Percentiles rank a stretch among this genome's conserved stretches.
These are phyloP conservation scores for Nepenthes alata DNA, from an alignment of 179 eudicot species.

Conservation along the genomic window DNA sequence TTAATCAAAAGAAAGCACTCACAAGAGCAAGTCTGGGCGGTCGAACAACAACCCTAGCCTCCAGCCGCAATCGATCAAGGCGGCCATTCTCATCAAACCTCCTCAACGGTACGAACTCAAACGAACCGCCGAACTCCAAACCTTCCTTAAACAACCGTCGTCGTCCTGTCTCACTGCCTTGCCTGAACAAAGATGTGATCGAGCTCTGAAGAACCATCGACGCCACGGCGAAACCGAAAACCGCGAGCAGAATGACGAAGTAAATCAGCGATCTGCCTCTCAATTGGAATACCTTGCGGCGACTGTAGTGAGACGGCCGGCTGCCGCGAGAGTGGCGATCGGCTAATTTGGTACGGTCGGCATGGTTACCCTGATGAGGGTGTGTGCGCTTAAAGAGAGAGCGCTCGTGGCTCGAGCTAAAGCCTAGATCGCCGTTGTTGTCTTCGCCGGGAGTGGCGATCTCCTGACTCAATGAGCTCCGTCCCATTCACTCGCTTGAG, in stretches of 20 bases:
- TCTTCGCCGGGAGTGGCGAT: constrained; percentile 7
- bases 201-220: constrained; percentile 79
- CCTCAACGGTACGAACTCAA: constrained; percentile 38
- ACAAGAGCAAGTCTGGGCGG: constrained; percentile 68
- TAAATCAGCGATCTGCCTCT: constrained; percentile 48
- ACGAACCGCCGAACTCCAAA: constrained; percentile 45
- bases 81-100: constrained; percentile 20
- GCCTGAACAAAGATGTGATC: constrained; percentile 37
- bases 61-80: constrained; percentile 36
- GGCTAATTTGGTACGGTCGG: constrained; percentile 19
- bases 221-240: constrained; percentile 57
- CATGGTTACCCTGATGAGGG: constrained; percentile 6
- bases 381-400: constrained; percentile 52
- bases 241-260: constrained; percentile 35
- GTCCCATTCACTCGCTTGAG: constrained; percentile 1
- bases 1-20: constrained; percentile 18
- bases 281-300: constrained; percentile 26
- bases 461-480: constrained; percentile 9
- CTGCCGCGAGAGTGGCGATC: constrained; percentile 35
- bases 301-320: constrained; percentile 10
- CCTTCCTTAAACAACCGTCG: constrained; percentile 16
- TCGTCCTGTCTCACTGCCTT: constrained; percentile 26
- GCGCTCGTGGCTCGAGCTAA: constrained; percentile 56
- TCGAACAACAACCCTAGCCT: constrained; percentile 42
- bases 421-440: constrained; percentile 21